phyloP scores from a whole-genome alignment of 306 rosid genomes.

The Prunus kanzakura region DNA sequence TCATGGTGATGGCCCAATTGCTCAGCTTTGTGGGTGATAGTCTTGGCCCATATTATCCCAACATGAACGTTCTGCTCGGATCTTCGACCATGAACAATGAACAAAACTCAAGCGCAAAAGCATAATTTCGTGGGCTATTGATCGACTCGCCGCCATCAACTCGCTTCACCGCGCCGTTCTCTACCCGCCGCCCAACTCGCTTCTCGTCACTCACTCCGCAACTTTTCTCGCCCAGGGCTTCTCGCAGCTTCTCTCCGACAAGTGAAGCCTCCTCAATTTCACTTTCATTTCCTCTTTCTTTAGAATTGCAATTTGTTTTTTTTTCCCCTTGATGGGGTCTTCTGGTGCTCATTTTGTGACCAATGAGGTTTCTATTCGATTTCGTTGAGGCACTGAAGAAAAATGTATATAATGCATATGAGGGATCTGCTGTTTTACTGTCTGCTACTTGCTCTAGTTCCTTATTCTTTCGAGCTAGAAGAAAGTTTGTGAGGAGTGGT shows the following conservation, averaged over 20 bases:
- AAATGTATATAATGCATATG: slow-evolving; percentile 92
- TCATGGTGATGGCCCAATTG: no score
- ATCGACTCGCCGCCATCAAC: slow-evolving; percentile 61
- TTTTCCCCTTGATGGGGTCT: slow-evolving; percentile 46
- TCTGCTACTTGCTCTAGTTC: slow-evolving; percentile 76
- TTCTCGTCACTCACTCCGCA: slow-evolving; percentile 87
- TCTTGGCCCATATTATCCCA: no score
- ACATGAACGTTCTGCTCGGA: no score
- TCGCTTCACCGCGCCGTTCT: slow-evolving; percentile 84
- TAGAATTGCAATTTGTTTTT: background rate
- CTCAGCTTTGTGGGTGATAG: no score
- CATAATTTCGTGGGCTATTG: no score
- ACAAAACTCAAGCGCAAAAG: no score
- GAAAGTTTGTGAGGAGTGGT: slow-evolving; percentile 98
- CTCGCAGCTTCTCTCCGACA: slow-evolving; percentile 83
- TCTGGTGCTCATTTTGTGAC: slow-evolving; percentile 91
- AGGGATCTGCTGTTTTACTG: slow-evolving; percentile 84
- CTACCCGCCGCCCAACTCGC: slow-evolving; percentile 70
- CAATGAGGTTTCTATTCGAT: slow-evolving; percentile 82
- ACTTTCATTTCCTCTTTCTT: background rate
- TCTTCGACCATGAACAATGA: no score
- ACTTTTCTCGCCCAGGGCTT: slow-evolving; percentile 74
- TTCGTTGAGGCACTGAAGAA: slow-evolving; percentile 93
- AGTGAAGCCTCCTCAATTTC: slow-evolving; percentile 32
- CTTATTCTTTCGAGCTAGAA: slow-evolving; percentile 86